phyloP scores from a whole-genome alignment of 805 yeast species.

The Starmerella khaoyaiensis region DNA sequence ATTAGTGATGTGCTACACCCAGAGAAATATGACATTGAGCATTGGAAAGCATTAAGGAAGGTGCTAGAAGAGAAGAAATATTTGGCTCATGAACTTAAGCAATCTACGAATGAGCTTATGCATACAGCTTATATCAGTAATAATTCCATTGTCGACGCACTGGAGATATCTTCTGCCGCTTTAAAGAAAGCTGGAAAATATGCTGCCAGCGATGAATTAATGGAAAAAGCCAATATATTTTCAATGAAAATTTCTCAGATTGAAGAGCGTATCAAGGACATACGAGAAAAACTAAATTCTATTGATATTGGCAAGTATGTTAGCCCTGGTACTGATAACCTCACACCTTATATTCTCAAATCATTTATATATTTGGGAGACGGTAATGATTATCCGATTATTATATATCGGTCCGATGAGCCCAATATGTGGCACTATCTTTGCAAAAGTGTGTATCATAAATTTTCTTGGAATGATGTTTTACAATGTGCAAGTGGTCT shows the following conservation, averaged over 20 bases:
- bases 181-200: neutral
- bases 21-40: constrained; percentile 4
- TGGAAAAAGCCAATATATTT: neutral
- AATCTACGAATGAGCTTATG: neutral
- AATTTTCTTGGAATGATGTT: constrained; percentile 3
- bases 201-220: neutral
- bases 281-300: too few relatives aligned
- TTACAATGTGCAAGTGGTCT: neutral
- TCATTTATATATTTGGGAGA: neutral
- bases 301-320: too few relatives aligned
- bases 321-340: too few relatives aligned
- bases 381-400: neutral
- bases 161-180: neutral
- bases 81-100: neutral
- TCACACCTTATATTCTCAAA: too few relatives aligned
- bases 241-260: too few relatives aligned
- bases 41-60: constrained; percentile 1
- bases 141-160: neutral
- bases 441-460: neutral
- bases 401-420: too few relatives aligned
- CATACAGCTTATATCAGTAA: neutral
- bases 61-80: neutral
- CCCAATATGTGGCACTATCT: constrained; percentile 2
- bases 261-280: too few relatives aligned
- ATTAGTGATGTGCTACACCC: constrained; percentile 7